phyloP scores from a whole-genome alignment of 1,284 basidiomycete genomes.

The Sparassis latifolia region DNA sequence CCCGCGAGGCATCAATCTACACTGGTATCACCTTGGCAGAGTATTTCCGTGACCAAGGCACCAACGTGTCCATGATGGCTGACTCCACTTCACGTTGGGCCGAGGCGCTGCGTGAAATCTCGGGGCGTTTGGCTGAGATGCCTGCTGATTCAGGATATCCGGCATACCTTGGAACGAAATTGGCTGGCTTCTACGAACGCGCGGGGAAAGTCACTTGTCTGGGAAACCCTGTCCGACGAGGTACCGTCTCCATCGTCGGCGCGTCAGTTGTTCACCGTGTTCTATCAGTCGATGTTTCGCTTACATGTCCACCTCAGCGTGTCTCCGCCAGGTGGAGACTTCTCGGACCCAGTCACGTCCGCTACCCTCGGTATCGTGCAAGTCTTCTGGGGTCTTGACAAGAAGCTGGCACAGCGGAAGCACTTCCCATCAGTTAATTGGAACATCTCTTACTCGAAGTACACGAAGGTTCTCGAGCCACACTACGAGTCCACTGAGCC shows the following conservation, averaged over 20 bases:
- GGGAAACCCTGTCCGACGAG: conserved; percentile 84
- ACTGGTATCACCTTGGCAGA: conserved; percentile 99
- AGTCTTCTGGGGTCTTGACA: conserved; percentile 96
- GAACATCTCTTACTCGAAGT: conserved; percentile 98
- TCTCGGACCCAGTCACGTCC: conserved; percentile 97
- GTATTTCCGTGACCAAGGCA: conserved; percentile 99
- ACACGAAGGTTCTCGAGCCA: conserved; percentile 90
- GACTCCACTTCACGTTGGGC: conserved; percentile 99
- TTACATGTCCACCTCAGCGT: conserved; percentile 50
- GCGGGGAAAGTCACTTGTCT: conserved; percentile 96
- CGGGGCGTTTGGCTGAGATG: conserved; percentile 99
- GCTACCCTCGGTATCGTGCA: conserved; percentile 98
- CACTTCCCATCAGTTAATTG: conserved; percentile 99
- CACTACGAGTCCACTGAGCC: conserved; percentile 90
- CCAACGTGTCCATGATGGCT: conserved; percentile 99
- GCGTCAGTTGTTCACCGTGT: conserved; percentile 58
- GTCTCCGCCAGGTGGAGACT: conserved; percentile 97
- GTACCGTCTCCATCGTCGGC: conserved; percentile 97
- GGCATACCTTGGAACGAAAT: conserved; percentile 93
- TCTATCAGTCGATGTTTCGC: neutral
- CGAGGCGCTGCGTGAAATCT: conserved; percentile 98
- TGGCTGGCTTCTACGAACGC: conserved; percentile 98
- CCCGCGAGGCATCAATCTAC: conserved; percentile 99
- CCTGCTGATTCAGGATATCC: conserved; percentile 99
- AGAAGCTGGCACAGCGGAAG: conserved; percentile 95